Base-by-base conservation (phyloP, 2,329 filamentous ascomycete species). In the Mollisiaceae sp. region DNA sequence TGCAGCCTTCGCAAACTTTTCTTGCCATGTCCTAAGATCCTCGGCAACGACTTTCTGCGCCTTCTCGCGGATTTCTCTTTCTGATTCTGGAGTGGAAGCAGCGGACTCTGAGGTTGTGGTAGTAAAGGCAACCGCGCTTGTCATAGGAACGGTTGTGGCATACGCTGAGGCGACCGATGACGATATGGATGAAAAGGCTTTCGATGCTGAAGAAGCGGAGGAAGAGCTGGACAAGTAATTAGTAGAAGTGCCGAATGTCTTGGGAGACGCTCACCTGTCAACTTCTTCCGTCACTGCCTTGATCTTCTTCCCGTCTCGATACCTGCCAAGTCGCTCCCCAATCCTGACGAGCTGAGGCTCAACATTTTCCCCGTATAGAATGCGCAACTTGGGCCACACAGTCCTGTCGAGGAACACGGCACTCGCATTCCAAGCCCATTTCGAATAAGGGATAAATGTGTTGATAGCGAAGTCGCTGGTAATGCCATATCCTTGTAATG, bases 331-430 rank as follows among this genome's bases (percentile, higher is more conserved):
- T 55, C 94, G 89, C 80, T 97, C 91, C 14, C 92, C 92, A 73
- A 99, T 98, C 73, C 93, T 92, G 64, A 94, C 86, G 15, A 99
- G 84, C 78, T 99, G 96, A 15, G 96, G 96, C 79, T 98, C 94
- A 3, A 99, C 94, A 72, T 97, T 97, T 75, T 97, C 89, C 12
- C 89, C 86, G 75, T 98, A 98, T 5, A 97, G 80, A 15, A 91
- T 84, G 32, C 91, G 88, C 12, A 97, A 69, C 69, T 91, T 89
- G 1, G 94, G 94, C 90, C 92, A 95, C 18, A 98, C 81, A 1
- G 88, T 89, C 56, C 87, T 86, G 65, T 93, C 87, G 39, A 96
- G 79, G 74, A 97, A 94, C 14, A 85, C 80, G 65, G 88, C 86
- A 0, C 86, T 85, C 65, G 88, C 88, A 63, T 88, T 87, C 84